Percentiles rank a stretch among this genome's conserved stretches.
These are phyloP conservation scores for Termitomyces sp. DNA, from an alignment of 768 basidiomycete species.

Conservation along the genomic window DNA sequence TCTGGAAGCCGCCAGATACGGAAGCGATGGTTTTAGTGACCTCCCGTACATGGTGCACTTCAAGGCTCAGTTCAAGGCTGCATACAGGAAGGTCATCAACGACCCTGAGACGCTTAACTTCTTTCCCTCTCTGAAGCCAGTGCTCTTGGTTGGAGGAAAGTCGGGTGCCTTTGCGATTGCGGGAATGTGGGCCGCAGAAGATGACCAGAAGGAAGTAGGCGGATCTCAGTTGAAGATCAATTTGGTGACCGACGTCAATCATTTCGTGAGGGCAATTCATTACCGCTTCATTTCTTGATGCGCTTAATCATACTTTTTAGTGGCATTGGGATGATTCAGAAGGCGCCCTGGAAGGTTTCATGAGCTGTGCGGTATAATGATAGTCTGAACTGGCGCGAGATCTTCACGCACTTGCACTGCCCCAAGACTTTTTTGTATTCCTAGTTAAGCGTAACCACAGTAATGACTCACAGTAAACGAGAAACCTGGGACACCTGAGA, in stretches of 20 bases:
- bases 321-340: conserved; percentile 21
- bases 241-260: conserved; percentile 13
- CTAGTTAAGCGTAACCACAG: too few relatives aligned
- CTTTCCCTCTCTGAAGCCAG: conserved; percentile 15
- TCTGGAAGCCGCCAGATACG: conserved; percentile 8
- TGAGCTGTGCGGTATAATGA: background rate
- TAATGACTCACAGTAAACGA: too few relatives aligned
- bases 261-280: conserved; percentile 14
- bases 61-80: conserved; percentile 9
- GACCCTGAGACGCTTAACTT: conserved; percentile 1
- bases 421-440: too few relatives aligned
- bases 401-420: too few relatives aligned
- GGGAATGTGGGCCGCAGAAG: conserved; percentile 16
- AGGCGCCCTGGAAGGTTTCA: background rate
- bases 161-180: conserved; percentile 14
- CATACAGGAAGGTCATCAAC: conserved; percentile 19
- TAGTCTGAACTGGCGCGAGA: too few relatives aligned
- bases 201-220: conserved; percentile 10
- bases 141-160: conserved; percentile 11
- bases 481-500: too few relatives aligned
- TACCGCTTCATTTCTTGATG: background rate
- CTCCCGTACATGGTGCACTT: conserved; percentile 14
- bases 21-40: conserved; percentile 12
- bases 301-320: conserved; percentile 5
- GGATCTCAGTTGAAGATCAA: conserved; percentile 9